A percentile compares a stretch with the other conserved stretches of the same genome.
Conservation (phyloP, 768 basidiomycete species). For the Hericium erinaceus region DNA sequence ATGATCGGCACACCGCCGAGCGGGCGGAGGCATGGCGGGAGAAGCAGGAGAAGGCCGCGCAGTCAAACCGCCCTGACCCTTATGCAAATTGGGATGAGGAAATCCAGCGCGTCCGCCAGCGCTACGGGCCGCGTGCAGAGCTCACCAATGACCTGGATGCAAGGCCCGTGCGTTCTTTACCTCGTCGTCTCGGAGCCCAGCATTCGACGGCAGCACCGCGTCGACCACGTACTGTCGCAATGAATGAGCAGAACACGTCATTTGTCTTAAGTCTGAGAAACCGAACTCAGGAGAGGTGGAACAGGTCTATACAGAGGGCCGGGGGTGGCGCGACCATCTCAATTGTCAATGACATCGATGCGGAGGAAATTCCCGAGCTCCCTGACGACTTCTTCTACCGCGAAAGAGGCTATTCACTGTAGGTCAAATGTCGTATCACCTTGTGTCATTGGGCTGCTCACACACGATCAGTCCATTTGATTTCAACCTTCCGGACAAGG, state of each 20-base stretch:
- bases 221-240: neutral
- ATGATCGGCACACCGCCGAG: constrained; percentile 10
- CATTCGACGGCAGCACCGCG: neutral
- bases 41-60: neutral
- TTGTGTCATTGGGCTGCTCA: neutral
- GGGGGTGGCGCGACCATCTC: neutral
- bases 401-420: neutral
- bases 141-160: neutral
- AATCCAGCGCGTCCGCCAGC: neutral
- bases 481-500: constrained; percentile 13
- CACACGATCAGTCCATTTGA: neutral
- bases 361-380: neutral
- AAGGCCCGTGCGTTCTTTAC: neutral
- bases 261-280: neutral
- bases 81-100: neutral
- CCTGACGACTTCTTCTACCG: neutral
- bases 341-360: neutral
- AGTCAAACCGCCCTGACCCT: neutral
- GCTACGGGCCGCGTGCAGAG: neutral
- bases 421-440: neutral
- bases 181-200: neutral
- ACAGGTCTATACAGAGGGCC: neutral
- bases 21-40: constrained; percentile 7
- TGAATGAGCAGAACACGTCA: too few species aligned
- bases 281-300: neutral